phyloP scores from a whole-genome alignment of 176 grass and related monocot species.

The Carex cristatella region DNA sequence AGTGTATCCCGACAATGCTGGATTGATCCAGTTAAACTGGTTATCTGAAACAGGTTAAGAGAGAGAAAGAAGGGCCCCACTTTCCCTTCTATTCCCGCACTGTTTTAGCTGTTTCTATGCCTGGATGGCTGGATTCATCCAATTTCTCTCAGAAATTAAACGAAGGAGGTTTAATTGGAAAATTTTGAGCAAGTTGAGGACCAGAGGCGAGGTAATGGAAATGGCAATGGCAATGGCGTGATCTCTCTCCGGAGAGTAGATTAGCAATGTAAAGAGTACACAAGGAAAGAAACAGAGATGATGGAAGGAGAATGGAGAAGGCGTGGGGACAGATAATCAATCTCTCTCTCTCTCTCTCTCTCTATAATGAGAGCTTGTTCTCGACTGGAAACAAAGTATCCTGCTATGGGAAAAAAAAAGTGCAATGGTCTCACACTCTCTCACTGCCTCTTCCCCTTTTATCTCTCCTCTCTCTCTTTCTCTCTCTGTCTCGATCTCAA shows the following conservation, averaged over 20 bases:
- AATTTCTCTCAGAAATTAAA: neutral
- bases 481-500: constrained; percentile 11
- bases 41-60: neutral
- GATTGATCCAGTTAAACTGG: neutral
- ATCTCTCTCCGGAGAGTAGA: neutral
- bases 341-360: neutral
- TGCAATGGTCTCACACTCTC: constrained; percentile 3
- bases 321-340: neutral
- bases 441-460: neutral
- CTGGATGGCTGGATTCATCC: neutral
- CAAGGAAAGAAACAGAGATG: neutral
- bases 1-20: constrained; percentile 16
- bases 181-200: neutral
- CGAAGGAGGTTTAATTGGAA: neutral
- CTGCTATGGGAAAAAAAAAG: neutral
- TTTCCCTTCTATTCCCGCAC: neutral
- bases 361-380: constrained; percentile 10
- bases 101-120: constrained; percentile 2
- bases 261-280: neutral
- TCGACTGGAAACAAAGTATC: constrained; percentile 15
- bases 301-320: constrained; percentile 11
- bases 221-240: constrained; percentile 6
- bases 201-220: neutral
- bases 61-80: neutral
- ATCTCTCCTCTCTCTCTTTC: neutral